A percentile compares a stretch with the other conserved stretches of the same genome.
These are phyloP conservation scores for Hypsizygus marmoreus DNA, from an alignment of 768 basidiomycete genomes.

Conservation along the genomic window DNA sequence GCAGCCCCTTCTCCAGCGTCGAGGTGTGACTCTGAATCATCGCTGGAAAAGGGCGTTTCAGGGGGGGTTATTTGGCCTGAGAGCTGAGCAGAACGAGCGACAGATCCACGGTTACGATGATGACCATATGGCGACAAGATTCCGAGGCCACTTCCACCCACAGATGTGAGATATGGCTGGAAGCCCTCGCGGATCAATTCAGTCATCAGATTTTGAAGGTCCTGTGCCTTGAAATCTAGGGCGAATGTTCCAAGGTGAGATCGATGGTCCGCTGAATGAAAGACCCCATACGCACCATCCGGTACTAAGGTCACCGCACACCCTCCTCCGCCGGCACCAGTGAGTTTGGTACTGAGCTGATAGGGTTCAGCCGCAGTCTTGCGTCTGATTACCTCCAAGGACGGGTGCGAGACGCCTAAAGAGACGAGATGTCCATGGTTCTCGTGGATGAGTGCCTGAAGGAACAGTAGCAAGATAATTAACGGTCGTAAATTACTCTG, in stretches of 20 bases:
- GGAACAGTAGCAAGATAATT: conserved; percentile 17
- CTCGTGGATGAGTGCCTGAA: conserved; percentile 78
- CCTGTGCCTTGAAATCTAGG: conserved; percentile 67
- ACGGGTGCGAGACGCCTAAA: conserved; percentile 89
- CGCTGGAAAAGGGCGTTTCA: conserved; percentile 42
- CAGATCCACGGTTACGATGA: conserved; percentile 38
- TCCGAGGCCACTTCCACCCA: conserved; percentile 92
- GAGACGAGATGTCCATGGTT: conserved; percentile 86
- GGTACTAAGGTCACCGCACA: conserved; percentile 95
- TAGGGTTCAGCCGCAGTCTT: conserved; percentile 67
- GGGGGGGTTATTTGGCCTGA: conserved; percentile 52
- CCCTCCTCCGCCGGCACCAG: conserved; percentile 98
- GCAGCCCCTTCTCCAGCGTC: conserved; percentile 23
- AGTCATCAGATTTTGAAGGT: conserved; percentile 58
- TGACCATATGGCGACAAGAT: conserved; percentile 66
- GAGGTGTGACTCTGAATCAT: conserved; percentile 19
- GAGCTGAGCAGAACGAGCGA: conserved; percentile 19
- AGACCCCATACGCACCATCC: conserved; percentile 61
- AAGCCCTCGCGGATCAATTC: conserved; percentile 66
- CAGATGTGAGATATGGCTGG: conserved; percentile 85
- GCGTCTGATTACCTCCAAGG: conserved; percentile 79
- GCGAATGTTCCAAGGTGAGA: conserved; percentile 14
- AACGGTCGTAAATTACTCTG: conserved; percentile 7
- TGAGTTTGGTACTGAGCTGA: conserved; percentile 86
- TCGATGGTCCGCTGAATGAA: conserved; percentile 10